phyloP scores from a whole-genome alignment of 2,329 filamentous ascomycete genomes.

The Ophiostoma pallidulum region DNA sequence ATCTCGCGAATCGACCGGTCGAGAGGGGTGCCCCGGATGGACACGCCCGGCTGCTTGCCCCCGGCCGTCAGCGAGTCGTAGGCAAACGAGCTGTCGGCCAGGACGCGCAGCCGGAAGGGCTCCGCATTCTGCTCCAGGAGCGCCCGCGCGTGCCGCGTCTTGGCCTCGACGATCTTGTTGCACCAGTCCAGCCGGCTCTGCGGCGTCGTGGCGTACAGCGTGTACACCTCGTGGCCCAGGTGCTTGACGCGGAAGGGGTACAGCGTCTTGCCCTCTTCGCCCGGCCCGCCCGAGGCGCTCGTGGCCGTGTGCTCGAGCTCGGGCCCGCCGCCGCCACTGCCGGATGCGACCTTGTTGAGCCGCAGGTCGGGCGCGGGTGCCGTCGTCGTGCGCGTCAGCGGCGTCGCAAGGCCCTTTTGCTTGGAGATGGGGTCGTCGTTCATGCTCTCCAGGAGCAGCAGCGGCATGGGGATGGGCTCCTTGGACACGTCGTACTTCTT shows the following conservation, averaged over 20 bases:
- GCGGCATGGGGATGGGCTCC: conserved; percentile 91
- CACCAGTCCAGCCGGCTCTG: conserved; percentile 81
- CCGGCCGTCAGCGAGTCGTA: conserved; percentile 56
- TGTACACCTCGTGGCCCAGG: conserved; percentile 87
- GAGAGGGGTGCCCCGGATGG: conserved; percentile 82
- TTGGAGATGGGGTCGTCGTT: conserved; percentile 88
- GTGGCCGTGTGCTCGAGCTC: conserved; percentile 61
- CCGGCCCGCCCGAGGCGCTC: conserved; percentile 49
- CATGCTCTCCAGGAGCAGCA: conserved; percentile 83
- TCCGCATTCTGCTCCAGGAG: conserved; percentile 89
- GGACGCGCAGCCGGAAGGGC: conserved; percentile 82
- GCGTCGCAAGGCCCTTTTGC: conserved; percentile 61
- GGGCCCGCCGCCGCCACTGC: conserved; percentile 36
- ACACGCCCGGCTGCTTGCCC: conserved; percentile 55
- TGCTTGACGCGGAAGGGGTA: conserved; percentile 96
- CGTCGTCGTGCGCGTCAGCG: conserved; percentile 49
- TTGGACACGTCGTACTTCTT: conserved; percentile 94
- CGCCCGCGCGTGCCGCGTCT: conserved; percentile 83
- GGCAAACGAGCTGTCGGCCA: conserved; percentile 85
- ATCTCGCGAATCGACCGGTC: conserved; percentile 85
- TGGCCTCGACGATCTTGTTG: conserved; percentile 85
- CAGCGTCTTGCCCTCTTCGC: conserved; percentile 71
- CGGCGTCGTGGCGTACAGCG: conserved; percentile 70
- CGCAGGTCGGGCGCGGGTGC: conserved; percentile 46
- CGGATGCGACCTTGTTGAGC: conserved; percentile 45